Base-by-base conservation (phyloP, 2,329 filamentous ascomycete genomes). In the Monilinia polystroma region DNA sequence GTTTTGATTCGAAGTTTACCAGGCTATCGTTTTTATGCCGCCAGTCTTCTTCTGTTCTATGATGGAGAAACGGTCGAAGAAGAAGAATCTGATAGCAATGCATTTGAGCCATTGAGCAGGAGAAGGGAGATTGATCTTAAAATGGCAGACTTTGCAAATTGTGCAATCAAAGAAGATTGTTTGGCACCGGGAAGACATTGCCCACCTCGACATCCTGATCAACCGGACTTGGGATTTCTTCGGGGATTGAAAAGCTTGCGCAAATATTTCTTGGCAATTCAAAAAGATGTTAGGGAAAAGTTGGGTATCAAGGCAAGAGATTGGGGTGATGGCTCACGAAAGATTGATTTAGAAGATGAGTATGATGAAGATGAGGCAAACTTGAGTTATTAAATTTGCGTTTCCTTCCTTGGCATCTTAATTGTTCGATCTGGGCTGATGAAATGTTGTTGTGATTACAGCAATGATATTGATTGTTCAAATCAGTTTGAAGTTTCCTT, bases 101-200 rank as follows among this genome's bases (percentile, higher is more conserved):
- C 81, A 23, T 75, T 73, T 16, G 77, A 78, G 65, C 81, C 84
- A 57, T 63, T 73, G 68, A 70, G 60, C 16, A 70, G 65, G 14
- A 65, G 69, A 68, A 81, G 82, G 57, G 84, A 88, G 71, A 93
- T 96, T 75, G 91, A 97, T 77, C 88, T 99, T 80, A 97, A 97
- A 79, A 96, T 99, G 77, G 94, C 97, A 67, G 95, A 99, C 78
- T 99, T 99, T 80, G 95, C 95, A 70, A 99, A 99, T 77, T 97
- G 94, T 75, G 89, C 98, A 47, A 98, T 93, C 1, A 91, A 92
- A 4, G 90, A 95, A 71, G 93, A 97, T 74, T 79, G 87, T 68
- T 79, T 82, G 1, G 79, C 82, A 23, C 79, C 80, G 63, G 82
- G 84, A 69, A 84, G 83, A 73, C 80, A 84, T 5, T 97, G 94